Conservation (phyloP, 352 stramenopile genomes). For the Globisporangium cylindrosporum region DNA sequence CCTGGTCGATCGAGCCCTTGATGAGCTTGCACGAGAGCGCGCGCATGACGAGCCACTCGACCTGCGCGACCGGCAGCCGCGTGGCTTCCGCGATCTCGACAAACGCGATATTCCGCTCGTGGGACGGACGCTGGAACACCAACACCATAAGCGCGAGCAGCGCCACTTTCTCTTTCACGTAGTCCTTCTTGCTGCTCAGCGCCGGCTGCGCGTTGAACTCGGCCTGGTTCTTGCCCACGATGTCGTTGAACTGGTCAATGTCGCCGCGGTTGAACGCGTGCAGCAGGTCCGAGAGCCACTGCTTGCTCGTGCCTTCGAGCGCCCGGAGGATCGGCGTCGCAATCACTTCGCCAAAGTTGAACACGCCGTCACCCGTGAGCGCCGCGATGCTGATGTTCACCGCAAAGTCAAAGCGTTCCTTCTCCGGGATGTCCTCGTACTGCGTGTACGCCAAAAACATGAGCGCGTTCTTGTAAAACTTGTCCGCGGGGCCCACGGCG, state of each 20-base stretch:
- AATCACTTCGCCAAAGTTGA: slow-evolving; percentile 98
- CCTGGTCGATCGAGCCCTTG: slow-evolving; percentile 91
- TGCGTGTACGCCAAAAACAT: slow-evolving; percentile 96
- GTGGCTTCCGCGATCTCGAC: slow-evolving; percentile 90
- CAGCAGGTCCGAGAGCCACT: slow-evolving; percentile 94
- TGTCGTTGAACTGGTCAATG: slow-evolving; percentile 93
- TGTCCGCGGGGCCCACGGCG: slow-evolving; percentile 88
- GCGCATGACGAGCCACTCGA: slow-evolving; percentile 99
- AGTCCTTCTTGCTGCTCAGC: slow-evolving; percentile 91
- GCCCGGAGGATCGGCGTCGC: slow-evolving; percentile 91
- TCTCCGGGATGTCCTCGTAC: slow-evolving; percentile 82
- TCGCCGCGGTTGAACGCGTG: slow-evolving; percentile 94
- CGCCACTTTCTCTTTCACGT: slow-evolving; percentile 98
- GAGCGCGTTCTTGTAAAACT: slow-evolving; percentile 96
- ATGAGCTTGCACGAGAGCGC: slow-evolving; percentile 96
- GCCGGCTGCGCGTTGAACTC: slow-evolving; percentile 91
- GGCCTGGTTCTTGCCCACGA: slow-evolving; percentile 68
- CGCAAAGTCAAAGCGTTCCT: slow-evolving; percentile 86
- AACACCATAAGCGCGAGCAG: slow-evolving; percentile 97
- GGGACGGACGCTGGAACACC: slow-evolving; percentile 93
- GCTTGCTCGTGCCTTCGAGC: slow-evolving; percentile 88
- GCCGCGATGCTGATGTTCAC: slow-evolving; percentile 95
- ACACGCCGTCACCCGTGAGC: slow-evolving; percentile 96
- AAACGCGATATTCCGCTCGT: slow-evolving; percentile 94
- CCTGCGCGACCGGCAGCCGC: slow-evolving; percentile 83